Evolutionary conservation across 805 yeast species (phyloP), one percentile per base, ranked within the genome.

Genomic region (Wickerhamomyces pijperi): DNA sequence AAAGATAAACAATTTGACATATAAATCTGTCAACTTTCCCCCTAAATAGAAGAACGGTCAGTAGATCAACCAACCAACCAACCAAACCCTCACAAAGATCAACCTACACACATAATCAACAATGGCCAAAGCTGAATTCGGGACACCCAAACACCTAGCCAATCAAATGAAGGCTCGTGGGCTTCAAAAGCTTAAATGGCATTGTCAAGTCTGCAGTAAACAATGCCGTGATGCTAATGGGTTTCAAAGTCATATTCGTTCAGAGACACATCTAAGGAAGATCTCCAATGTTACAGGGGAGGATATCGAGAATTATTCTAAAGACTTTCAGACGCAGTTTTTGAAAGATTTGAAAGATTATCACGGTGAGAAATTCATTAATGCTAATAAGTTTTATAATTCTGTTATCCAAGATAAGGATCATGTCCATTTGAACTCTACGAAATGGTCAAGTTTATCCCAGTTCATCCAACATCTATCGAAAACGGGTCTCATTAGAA

Each of bases 141-240:
- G 82, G 7, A 68, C 79, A 11, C 78, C 94, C 28, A 82, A 82
- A 54, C 74, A 74, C 56, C 63, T 81, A 37, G 70, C 90, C 23
- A 85, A 83, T 51, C 77, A 80, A 56, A 70, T 84, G 69, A 84
- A 83, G 60, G 76, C 85, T 19, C 67, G 74, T 36, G 97, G 97
- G 2, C 75, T 88, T 19, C 97, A 88, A 59, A 78, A 83, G 53
- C 72, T 92, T 38, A 69, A 76, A 44, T 90, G 76, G 69, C 94
- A 87, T 59, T 92, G 99, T 58, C 97, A 82, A 56, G 70, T 85
- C 3, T 92, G 99, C 53, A 75, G 71, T 54, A 86, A 90, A 53
- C 99, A 92, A 61, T 88, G 97, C 56, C 65, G 97, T 40, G 99
- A 94, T 56, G 94, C 83, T 45, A 90, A 92, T 60, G 99, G 98